Conservation (phyloP, 345 rosid genomes). For the Citrus unshiu region DNA sequence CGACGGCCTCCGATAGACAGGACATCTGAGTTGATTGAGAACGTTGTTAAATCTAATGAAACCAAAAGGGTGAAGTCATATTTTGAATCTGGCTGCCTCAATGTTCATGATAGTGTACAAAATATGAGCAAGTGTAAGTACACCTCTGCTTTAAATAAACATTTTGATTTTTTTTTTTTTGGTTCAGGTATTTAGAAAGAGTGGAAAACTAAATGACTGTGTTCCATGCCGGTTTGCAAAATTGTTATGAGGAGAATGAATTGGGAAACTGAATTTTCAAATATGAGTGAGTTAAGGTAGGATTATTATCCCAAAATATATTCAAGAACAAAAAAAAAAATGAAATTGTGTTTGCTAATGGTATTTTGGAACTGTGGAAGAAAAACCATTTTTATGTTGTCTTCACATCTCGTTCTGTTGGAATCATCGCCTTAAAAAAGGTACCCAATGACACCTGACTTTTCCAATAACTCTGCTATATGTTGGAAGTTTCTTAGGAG, state of each 20-base stretch:
- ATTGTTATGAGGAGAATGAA: background rate
- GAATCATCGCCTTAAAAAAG: background rate
- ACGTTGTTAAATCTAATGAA: conserved; percentile 54
- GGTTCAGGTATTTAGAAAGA: background rate
- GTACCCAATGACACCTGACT: background rate
- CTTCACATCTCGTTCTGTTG: background rate
- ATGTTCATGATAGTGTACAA: conserved; percentile 38
- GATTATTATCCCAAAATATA: background rate
- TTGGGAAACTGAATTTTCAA: background rate
- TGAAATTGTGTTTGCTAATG: background rate
- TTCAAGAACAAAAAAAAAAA: background rate
- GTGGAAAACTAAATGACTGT: background rate
- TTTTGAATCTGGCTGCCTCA: conserved; percentile 51
- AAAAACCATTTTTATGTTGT: background rate
- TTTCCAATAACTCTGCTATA: background rate
- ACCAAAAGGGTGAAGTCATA: conserved; percentile 58
- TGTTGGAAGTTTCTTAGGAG: background rate
- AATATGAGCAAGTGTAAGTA: conserved; percentile 61
- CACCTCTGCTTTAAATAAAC: background rate
- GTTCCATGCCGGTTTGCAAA: background rate
- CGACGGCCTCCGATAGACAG: conserved; percentile 48
- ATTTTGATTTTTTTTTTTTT: background rate
- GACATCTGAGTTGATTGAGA: conserved; percentile 47
- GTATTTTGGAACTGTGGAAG: background rate
- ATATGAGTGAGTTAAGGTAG: background rate